Evolutionary conservation across 371 early-diverging fungal species (phyloP).

Genomic region (Entomophthora muscae): DNA sequence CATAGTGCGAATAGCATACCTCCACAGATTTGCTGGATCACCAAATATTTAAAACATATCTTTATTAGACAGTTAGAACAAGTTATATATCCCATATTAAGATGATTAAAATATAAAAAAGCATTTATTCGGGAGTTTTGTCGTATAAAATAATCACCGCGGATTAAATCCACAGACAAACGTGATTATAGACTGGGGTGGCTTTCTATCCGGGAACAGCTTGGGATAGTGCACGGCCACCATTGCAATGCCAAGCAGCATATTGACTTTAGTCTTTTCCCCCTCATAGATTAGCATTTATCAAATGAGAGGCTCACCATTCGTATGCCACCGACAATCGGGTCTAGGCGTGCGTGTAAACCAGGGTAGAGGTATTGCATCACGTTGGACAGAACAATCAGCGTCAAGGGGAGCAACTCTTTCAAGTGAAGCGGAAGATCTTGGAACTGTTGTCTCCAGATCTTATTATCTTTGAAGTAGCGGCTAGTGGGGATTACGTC

Average conservation of each 20-base stretch:
- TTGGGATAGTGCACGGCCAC: not conserved
- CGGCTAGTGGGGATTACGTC: not conserved
- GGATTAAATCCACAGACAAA: no score
- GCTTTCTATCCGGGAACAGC: not conserved
- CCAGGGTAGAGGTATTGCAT: not conserved
- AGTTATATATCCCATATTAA: no score
- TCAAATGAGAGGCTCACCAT: not conserved
- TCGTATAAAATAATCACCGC: no score
- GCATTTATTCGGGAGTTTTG: no score
- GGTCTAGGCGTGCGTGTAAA: not conserved
- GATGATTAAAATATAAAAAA: no score
- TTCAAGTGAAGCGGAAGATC: not conserved
- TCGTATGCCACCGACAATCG: not conserved
- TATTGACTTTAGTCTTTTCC: not conserved
- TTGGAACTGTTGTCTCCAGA: not conserved
- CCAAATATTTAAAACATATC: no score
- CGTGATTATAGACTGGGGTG: no score
- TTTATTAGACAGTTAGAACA: no score
- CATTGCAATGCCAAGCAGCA: not conserved
- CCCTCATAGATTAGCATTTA: no score
- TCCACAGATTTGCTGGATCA: no score
- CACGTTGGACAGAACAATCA: not conserved
- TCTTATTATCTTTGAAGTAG: not conserved
- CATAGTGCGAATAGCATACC: no score
- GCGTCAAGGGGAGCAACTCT: not conserved